Base-by-base conservation (phyloP, 2,329 filamentous ascomycete species). In the Colletotrichum kahawae region DNA sequence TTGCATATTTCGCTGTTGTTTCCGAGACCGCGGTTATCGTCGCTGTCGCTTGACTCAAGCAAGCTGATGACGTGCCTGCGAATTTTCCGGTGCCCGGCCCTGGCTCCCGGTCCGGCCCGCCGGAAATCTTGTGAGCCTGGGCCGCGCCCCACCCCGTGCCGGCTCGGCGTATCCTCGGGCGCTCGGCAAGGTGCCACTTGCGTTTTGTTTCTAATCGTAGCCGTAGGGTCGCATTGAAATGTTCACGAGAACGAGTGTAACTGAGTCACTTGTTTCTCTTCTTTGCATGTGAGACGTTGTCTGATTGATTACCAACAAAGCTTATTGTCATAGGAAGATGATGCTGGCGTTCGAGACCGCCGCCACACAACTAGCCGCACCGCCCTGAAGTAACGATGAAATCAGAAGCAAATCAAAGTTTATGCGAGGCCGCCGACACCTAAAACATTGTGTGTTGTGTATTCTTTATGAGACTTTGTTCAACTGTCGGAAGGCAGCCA, bases 391-490 rank as follows among this genome's bases (percentile, higher is more conserved):
- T 8, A 51, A 7, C n/a, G 21, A 6, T 12, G 0, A 21, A 51
- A 51, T 21, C 6, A 51, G n/a, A 51, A 0, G 7, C 8, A 0
- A 51, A 13, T 21, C n/a, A 7, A 8, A 21, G 43, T 51, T 51
- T 24, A 51, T 7, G 43, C 43, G 10, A 51, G 43, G 43, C n/a
- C 43, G 1, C n/a, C 43, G 13, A 13, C 43, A 0, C 18, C n/a
- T 24, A 12, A 1, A 21, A 51, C 12, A 13, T n/a, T 21, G 3
- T 51, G 16, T 1, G 10, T 12, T 5, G 21, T 0, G 43, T 21
- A 51, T 24, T 1, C 0, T 21, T 13, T 2, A 4, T 13, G n/a
- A 51, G 21, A 2, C 10, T 21, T 51, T 2, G n/a, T 0, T 51
- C 43, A 21, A 4, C 2, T 48, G 43, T 21, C n/a, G n/a, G 43